Evolutionary conservation across 345 rosid species (phyloP).

Genomic region (Pugionium cornutum): DNA sequence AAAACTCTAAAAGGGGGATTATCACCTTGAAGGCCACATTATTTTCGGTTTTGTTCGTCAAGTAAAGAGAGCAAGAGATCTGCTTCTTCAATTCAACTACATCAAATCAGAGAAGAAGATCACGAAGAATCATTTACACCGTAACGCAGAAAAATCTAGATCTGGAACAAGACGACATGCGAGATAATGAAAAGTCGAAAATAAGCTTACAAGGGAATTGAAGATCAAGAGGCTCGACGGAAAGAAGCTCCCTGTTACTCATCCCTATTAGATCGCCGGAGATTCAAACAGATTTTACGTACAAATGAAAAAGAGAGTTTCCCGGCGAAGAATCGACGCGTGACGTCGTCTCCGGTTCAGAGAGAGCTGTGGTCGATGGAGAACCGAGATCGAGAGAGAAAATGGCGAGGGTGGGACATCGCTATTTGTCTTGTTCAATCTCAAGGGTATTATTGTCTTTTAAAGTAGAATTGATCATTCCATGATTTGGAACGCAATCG

Average conservation of each 20-base stretch:
- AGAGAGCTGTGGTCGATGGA: neutral
- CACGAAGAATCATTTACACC: neutral
- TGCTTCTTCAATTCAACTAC: conserved; percentile 74
- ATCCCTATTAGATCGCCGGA: neutral
- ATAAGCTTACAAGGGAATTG: conserved; percentile 59
- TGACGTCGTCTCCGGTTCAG: neutral
- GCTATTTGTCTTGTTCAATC: conserved; percentile 19
- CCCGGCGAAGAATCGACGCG: neutral
- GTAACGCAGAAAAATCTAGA: neutral
- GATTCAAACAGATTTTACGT: neutral
- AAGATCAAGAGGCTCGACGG: conserved; percentile 54
- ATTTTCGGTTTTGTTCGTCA: conserved; percentile 14
- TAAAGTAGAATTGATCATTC: no score
- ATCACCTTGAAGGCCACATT: neutral
- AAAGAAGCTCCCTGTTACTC: conserved; percentile 41
- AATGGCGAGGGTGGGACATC: neutral
- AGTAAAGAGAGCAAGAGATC: conserved; percentile 58
- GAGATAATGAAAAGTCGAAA: neutral
- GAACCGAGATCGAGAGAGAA: neutral
- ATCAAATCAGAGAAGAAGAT: conserved; percentile 12
- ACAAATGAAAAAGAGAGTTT: neutral
- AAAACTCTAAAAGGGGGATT: neutral
- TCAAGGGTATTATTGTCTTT: conserved; percentile 21
- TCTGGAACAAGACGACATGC: neutral
- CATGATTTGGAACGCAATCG: neutral